Evolutionary conservation across 1,284 basidiomycete species (phyloP).

Genomic region (Rugosomyces carneus): DNA sequence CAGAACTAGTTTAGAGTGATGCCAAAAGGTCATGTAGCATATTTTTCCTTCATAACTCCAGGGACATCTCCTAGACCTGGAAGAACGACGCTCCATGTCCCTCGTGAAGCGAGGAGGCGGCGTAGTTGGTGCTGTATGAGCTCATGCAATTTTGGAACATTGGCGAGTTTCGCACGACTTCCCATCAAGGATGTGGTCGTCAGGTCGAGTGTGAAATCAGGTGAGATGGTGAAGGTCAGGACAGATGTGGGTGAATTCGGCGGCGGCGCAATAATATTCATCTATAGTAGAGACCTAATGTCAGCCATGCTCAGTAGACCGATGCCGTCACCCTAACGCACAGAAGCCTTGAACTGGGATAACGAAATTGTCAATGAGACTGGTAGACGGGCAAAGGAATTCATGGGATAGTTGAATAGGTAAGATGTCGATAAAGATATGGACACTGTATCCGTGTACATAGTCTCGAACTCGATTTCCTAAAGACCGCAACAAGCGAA

Average conservation of each 20-base stretch:
- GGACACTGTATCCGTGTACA: conserved; percentile 66
- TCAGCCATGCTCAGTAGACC: too few relatives aligned
- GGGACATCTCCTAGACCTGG: conserved; percentile 52
- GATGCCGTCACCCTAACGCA: conserved; percentile 27
- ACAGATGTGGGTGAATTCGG: conserved; percentile 42
- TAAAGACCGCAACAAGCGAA: conserved; percentile 18
- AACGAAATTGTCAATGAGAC: conserved; percentile 74
- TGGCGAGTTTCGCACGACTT: conserved; percentile 75
- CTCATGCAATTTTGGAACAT: conserved; percentile 80
- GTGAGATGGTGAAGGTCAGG: conserved; percentile 56
- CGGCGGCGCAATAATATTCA: conserved; percentile 45
- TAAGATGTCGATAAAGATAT: conserved; percentile 77
- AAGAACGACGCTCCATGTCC: conserved; percentile 62
- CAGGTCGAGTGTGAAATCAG: conserved; percentile 62
- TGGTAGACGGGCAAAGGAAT: conserved; percentile 74
- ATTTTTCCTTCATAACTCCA: conserved; percentile 34
- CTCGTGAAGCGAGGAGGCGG: conserved; percentile 50
- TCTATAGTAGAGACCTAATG: conserved; percentile 25
- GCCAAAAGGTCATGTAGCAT: not conserved
- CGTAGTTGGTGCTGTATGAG: conserved; percentile 71
- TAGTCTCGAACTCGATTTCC: conserved; percentile 59
- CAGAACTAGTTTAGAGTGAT: too few relatives aligned
- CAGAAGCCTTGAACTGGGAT: conserved; percentile 68
- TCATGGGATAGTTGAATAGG: conserved; percentile 76
- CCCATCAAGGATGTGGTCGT: conserved; percentile 76